Evolutionary conservation across 257 asterid genomes (phyloP).

Genomic region (Anisodus tanguticus): DNA sequence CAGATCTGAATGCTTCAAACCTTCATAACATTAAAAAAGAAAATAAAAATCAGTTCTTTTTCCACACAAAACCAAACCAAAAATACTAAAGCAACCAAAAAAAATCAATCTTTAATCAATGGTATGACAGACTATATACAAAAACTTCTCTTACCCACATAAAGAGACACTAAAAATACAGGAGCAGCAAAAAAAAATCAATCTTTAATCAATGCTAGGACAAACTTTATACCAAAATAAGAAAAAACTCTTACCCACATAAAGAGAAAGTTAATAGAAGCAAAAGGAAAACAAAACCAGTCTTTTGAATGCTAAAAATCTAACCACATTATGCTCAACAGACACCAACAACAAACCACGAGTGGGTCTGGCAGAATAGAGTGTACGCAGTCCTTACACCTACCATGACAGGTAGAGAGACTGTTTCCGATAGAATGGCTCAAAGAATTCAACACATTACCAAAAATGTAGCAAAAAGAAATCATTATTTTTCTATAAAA

Average conservation of each 20-base stretch:
- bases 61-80: neutral
- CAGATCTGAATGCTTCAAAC: conserved; percentile 67
- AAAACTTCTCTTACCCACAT: neutral
- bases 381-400: no score
- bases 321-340: conserved; percentile 18
- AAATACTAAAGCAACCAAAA: conserved; percentile 11
- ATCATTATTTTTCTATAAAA: conserved; percentile 30
- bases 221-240: neutral
- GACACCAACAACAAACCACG: neutral
- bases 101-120: neutral
- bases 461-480: neutral
- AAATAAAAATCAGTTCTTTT: neutral
- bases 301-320: neutral
- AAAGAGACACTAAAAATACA: neutral
- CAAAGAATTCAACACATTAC: neutral
- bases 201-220: neutral
- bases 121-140: neutral
- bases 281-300: neutral
- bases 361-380: no score
- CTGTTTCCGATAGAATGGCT: no score
- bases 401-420: no score
- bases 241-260: neutral
- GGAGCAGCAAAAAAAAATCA: neutral
- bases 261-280: conserved; percentile 18
- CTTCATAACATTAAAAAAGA: conserved; percentile 39